Evolutionary conservation across 2,329 filamentous ascomycete species (phyloP).

Genomic region (Alternaria longipes): DNA sequence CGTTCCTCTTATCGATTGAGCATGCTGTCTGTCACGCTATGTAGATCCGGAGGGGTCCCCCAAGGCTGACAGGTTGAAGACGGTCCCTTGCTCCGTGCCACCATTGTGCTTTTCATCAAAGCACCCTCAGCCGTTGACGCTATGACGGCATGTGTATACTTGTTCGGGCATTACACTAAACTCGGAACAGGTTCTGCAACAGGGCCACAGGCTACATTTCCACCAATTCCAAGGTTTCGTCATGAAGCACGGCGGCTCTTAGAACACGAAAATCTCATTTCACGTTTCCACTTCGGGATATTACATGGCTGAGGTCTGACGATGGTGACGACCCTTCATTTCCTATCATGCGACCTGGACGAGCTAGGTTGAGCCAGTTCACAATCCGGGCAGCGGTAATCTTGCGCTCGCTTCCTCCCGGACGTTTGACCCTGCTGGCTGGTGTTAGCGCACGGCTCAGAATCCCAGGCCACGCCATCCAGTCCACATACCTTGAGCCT

Average conservation of each 20-base stretch:
- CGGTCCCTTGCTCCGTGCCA: constrained; percentile 42
- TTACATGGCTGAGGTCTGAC: constrained; percentile 44
- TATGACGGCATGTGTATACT: constrained; percentile 43
- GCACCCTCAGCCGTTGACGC: constrained; percentile 28
- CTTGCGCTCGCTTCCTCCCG: constrained; percentile 53
- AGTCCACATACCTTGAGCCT: constrained; percentile 35
- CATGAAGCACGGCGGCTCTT: constrained; percentile 47
- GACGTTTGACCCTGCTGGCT: constrained; percentile 49
- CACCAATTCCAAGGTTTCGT: constrained; percentile 46
- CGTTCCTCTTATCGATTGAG: constrained; percentile 52
- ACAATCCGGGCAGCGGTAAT: constrained; percentile 47
- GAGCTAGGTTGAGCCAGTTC: constrained; percentile 36
- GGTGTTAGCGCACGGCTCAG: constrained; percentile 40
- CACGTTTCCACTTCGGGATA: constrained; percentile 41
- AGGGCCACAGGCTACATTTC: constrained; percentile 26
- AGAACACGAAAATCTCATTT: constrained; percentile 48
- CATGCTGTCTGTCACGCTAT: constrained; percentile 42
- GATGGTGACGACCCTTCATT: constrained; percentile 51
- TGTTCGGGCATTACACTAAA: constrained; percentile 38
- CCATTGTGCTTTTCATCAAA: constrained; percentile 34
- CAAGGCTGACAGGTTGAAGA: constrained; percentile 49
- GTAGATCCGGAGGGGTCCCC: constrained; percentile 47
- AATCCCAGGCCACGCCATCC: constrained; percentile 32
- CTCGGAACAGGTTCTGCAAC: constrained; percentile 30
- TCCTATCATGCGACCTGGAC: constrained; percentile 44